Percentiles rank a stretch among this genome's conserved stretches.
phyloP scores from a whole-genome alignment of 345 rosid species.

The Erodium maritimum region DNA sequence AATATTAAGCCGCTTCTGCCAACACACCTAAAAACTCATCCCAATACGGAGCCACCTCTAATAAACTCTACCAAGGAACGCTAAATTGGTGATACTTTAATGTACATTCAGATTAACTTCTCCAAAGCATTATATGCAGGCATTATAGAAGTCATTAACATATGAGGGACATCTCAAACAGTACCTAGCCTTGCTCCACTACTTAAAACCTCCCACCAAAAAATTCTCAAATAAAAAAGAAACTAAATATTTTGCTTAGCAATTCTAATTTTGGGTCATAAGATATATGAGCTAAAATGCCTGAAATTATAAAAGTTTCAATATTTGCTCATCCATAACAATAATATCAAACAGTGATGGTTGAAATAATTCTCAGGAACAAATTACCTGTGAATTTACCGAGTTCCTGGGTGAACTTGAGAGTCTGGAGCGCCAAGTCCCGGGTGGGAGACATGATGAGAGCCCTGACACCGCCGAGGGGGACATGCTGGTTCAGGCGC shows the following conservation, averaged over 20 bases:
- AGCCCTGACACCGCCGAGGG: constrained; percentile 80
- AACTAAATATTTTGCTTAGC: neutral
- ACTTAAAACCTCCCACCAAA: neutral
- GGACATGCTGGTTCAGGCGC: constrained; percentile 61
- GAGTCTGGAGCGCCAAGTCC: constrained; percentile 91
- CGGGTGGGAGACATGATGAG: constrained; percentile 88
- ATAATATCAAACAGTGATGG: too few species aligned
- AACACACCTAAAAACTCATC: neutral
- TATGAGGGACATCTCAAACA: neutral
- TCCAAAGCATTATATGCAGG: neutral
- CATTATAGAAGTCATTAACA: neutral
- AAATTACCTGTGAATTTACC: constrained; percentile 66
- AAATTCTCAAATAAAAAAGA: neutral
- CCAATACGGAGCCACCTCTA: neutral
- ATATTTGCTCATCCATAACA: too few species aligned
- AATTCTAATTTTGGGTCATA: too few species aligned
- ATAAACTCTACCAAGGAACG: neutral
- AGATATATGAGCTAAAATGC: too few species aligned
- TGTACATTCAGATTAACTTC: neutral
- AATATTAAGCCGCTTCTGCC: neutral
- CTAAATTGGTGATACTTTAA: neutral
- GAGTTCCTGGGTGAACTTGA: constrained; percentile 83
- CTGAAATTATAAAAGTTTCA: too few species aligned
- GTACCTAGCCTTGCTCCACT: neutral
- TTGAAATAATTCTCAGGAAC: too few species aligned